Evolutionary conservation across 2,329 filamentous ascomycete genomes (phyloP).

Genomic region (Arthrobotrys sphaeroides): DNA sequence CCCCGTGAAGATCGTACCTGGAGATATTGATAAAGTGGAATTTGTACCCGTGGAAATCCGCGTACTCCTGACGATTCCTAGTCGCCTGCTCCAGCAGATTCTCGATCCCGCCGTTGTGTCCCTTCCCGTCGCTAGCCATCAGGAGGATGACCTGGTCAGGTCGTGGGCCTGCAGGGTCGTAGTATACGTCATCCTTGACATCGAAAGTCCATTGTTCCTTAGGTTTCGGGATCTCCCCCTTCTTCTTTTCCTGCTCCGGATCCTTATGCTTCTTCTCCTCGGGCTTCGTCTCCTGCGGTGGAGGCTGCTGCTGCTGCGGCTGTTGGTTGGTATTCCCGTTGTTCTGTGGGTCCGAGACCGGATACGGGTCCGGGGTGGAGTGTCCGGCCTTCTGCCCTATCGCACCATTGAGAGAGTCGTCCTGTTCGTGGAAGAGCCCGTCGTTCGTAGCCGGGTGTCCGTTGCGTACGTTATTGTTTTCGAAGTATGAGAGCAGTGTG

Average conservation of each 20-base stretch:
- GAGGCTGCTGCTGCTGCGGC: conserved; percentile 5
- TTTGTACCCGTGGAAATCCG: conserved; percentile 60
- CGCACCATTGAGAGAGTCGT: conserved; percentile 54
- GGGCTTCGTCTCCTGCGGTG: background rate
- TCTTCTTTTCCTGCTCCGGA: conserved; percentile 45
- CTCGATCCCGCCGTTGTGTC: conserved; percentile 62
- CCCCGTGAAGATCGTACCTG: conserved; percentile 60
- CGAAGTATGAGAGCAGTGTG: conserved; percentile 55
- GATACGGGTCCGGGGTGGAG: conserved; percentile 37
- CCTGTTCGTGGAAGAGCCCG: conserved; percentile 42
- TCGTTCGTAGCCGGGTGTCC: conserved; percentile 5
- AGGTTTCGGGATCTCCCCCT: conserved; percentile 31
- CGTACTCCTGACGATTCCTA: conserved; percentile 61
- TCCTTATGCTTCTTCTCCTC: conserved; percentile 29
- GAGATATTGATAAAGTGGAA: conserved; percentile 62
- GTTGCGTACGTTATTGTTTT: conserved; percentile 17
- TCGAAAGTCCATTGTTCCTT: conserved; percentile 53
- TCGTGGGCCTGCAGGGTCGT: conserved; percentile 58
- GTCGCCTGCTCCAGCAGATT: conserved; percentile 60
- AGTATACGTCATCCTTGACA: conserved; percentile 58
- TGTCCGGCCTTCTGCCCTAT: conserved; percentile 52
- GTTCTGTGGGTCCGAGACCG: conserved; percentile 42
- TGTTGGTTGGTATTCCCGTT: background rate
- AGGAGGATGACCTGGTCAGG: conserved; percentile 61
- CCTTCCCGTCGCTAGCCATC: conserved; percentile 62